Conservation (phyloP, 75 land plant species). For the Cryptomeria japonica region DNA sequence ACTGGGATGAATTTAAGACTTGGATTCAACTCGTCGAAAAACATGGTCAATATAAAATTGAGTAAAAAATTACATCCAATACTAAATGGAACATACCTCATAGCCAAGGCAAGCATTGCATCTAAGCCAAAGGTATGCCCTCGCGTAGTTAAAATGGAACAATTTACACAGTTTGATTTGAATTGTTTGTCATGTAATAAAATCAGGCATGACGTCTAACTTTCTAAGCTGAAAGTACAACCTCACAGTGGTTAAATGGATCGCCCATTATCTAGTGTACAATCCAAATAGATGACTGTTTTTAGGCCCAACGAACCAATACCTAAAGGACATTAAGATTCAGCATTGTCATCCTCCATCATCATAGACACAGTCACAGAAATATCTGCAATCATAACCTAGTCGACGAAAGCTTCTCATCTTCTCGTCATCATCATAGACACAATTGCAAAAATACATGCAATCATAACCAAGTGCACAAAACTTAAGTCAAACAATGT, state of each 20-base stretch:
- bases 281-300: background rate
- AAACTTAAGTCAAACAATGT: background rate
- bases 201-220: background rate
- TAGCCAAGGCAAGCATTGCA: background rate
- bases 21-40: background rate
- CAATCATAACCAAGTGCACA: background rate
- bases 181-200: background rate
- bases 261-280: background rate
- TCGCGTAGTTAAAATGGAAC: background rate
- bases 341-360: background rate
- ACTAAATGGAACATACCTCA: background rate
- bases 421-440: background rate
- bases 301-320: background rate
- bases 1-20: background rate
- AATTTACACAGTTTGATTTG: background rate
- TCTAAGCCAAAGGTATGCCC: background rate
- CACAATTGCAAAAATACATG: background rate
- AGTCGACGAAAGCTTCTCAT: background rate
- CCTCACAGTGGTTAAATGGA: background rate
- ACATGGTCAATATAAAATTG: background rate
- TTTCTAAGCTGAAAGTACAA: background rate
- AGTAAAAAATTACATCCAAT: background rate
- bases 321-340: background rate
- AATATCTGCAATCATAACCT: background rate
- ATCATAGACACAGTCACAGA: background rate